Conservation (phyloP, 768 basidiomycete species). For the Strobilomyces dryophilus region DNA sequence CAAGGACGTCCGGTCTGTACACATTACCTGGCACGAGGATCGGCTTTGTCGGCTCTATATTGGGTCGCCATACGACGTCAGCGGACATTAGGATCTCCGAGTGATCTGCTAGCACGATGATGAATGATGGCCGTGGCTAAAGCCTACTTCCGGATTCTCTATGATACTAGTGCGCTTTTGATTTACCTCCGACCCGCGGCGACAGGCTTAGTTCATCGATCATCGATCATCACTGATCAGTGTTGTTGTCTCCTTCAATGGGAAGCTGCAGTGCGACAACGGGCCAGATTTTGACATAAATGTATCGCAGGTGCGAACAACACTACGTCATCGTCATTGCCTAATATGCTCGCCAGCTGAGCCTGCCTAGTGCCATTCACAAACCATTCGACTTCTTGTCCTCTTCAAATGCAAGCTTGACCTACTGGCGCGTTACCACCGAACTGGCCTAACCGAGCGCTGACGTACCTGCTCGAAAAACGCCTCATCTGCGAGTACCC, state of each 20-base stretch:
- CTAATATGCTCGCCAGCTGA: not conserved
- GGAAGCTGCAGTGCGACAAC: too few species aligned
- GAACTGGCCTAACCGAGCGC: not conserved
- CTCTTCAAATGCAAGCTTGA: slow-evolving; percentile 46
- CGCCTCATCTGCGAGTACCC: slow-evolving; percentile 61
- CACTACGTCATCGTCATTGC: not conserved
- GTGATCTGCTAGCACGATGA: not conserved
- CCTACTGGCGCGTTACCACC: slow-evolving; percentile 29
- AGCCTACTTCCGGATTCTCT: too few species aligned
- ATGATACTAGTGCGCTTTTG: too few species aligned
- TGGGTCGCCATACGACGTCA: not conserved
- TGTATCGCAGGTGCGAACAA: too few species aligned
- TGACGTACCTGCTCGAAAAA: slow-evolving; percentile 39
- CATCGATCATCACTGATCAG: too few species aligned
- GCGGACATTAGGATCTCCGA: not conserved
- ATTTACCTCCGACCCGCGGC: too few species aligned
- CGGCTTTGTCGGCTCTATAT: not conserved
- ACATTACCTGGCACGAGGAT: not conserved
- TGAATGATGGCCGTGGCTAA: too few species aligned
- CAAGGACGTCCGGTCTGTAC: not conserved
- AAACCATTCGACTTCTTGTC: slow-evolving; percentile 29
- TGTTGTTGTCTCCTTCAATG: too few species aligned
- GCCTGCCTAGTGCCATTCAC: not conserved
- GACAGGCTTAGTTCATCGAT: too few species aligned
- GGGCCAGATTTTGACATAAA: too few species aligned